Percentiles rank a stretch among this genome's conserved stretches.
phyloP scores from a whole-genome alignment of 148 eudicot species.

The Camellia japonica region DNA sequence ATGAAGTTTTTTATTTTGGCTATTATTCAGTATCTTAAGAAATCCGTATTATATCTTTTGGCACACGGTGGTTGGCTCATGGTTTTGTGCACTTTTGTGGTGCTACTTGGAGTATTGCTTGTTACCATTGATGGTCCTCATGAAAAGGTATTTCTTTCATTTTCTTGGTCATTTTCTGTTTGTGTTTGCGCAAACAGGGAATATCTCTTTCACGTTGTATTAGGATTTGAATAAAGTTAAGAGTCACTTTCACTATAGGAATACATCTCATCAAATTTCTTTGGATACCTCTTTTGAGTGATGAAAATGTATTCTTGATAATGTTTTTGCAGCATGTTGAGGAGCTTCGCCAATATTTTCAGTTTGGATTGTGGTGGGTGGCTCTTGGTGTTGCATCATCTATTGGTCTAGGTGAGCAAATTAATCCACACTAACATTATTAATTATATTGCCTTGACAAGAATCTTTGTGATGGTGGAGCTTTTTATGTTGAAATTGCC shows the following conservation, averaged over 20 bases:
- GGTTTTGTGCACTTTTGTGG: slow-evolving; percentile 47
- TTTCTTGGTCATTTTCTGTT: not conserved
- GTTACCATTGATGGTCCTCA: slow-evolving; percentile 74
- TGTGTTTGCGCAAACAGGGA: not conserved
- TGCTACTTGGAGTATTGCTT: slow-evolving; percentile 38
- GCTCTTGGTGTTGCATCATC: slow-evolving; percentile 98
- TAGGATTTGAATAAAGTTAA: not conserved
- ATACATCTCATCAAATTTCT: not conserved
- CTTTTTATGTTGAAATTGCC: not conserved
- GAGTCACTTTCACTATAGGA: not conserved
- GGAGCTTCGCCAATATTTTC: slow-evolving; percentile 56
- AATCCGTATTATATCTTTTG: slow-evolving; percentile 55
- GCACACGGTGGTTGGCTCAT: slow-evolving; percentile 65
- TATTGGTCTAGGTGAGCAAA: slow-evolving; percentile 86
- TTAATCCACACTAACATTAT: not conserved
- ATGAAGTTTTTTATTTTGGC: slow-evolving; percentile 71
- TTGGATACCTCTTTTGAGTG: slow-evolving; percentile 8
- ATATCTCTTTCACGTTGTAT: not conserved
- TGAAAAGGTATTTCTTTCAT: slow-evolving; percentile 60
- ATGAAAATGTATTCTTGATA: not conserved
- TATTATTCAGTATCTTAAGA: slow-evolving; percentile 51
- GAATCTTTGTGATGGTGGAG: not conserved
- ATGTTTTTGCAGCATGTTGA: slow-evolving; percentile 65
- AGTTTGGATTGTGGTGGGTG: slow-evolving; percentile 89
- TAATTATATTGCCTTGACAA: not conserved